Percentiles rank a stretch among this genome's conserved stretches.
Conservation (phyloP, 306 rosid species). For the Prunus campanulata region DNA sequence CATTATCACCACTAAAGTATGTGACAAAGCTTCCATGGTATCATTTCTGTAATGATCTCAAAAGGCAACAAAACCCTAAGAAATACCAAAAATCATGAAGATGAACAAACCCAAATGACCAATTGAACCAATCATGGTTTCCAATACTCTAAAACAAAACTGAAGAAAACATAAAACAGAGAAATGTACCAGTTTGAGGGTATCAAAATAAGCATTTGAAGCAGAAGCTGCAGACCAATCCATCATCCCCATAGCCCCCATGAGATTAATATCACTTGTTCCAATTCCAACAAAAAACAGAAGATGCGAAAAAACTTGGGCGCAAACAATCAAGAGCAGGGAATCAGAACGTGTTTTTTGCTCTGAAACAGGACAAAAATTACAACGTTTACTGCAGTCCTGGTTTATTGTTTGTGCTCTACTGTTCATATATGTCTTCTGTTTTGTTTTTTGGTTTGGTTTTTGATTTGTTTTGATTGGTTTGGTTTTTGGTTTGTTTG, state of each 20-base stretch:
- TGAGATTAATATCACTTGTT: neutral
- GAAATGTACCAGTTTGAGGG: slow-evolving; percentile 46
- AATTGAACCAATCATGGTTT: neutral
- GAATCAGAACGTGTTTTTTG: neutral
- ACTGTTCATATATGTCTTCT: neutral
- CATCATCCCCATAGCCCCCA: slow-evolving; percentile 34
- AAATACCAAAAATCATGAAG: no score
- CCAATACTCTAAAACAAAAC: no score
- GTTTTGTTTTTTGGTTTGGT: neutral
- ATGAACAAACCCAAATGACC: neutral
- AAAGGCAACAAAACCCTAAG: neutral
- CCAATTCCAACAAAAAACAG: neutral
- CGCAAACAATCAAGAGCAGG: neutral
- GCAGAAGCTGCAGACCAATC: slow-evolving; percentile 65
- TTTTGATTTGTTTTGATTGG: neutral
- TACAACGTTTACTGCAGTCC: neutral
- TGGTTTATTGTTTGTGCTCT: neutral
- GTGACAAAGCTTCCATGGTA: no score
- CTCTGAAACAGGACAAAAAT: neutral
- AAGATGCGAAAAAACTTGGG: neutral
- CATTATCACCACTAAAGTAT: no score
- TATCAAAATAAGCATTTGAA: slow-evolving; percentile 57
- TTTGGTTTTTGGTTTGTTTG: neutral
- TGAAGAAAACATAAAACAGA: neutral
- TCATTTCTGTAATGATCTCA: neutral